Base-by-base conservation (phyloP, 1,284 basidiomycete species). In the Cerrena zonata region DNA sequence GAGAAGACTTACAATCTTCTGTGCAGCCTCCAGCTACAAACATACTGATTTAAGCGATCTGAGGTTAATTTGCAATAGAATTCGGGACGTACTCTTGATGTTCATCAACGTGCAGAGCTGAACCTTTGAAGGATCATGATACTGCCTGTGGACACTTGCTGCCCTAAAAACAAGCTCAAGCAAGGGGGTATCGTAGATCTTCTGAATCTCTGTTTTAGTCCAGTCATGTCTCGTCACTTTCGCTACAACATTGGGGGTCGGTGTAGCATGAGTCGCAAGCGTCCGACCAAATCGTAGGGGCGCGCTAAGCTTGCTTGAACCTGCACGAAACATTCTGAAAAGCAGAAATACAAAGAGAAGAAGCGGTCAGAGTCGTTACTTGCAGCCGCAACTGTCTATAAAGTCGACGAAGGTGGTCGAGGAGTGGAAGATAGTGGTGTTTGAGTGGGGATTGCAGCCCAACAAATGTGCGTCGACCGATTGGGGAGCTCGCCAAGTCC, bases 101-200 rank as follows among this genome's bases (percentile, higher is more conserved):
- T 98, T 99, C 90, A 98, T 94, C 26, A 99, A 79, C 2, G 95
- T 98, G 66, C 94, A 98, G 22, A 99, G 79, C 73, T 99, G 95
- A 30, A 99, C 84, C 70, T 95, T 90, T 59, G 72, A 80, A 30
- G 92, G 84, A 68, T 95, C 89, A 59, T 97, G 92, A 66, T 91
- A 76, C 64, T 85, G 75, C 57, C 94, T 77, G 70, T 98, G 95
- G 21, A 95, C 82, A 2, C 79, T 69, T 41, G 91, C 89, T 41
- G 93, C 86, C 48, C 82, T 80, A 68, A 87, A 95, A 53, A 95
- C 84, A 52, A 94, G 84, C 49, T 93, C 89, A 60, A 97, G 79
- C 49, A 97, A 68, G 3, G 93, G 89, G 7, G 74, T 77, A 61
- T 92, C 79, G 62, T 89, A 94, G 47, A 93, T 82, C 46, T 76